These are phyloP conservation scores for Paradendryphiella salina DNA, from an alignment of 2,329 filamentous ascomycete species.

Conservation along the genomic window DNA sequence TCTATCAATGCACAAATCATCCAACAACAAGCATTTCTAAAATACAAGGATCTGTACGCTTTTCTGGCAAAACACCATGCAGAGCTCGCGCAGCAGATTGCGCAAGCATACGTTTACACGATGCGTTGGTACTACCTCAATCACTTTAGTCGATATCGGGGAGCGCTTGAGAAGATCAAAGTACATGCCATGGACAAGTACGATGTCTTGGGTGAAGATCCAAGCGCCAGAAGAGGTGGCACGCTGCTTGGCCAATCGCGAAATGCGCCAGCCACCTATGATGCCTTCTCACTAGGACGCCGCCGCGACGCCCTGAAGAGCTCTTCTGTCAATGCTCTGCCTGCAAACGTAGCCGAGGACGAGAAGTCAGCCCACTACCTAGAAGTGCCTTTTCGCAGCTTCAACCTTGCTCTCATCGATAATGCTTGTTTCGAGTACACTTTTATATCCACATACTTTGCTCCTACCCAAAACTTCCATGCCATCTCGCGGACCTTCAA, in stretches of 20 bases:
- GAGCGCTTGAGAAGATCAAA: conserved; percentile 80
- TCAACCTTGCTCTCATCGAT: conserved; percentile 90
- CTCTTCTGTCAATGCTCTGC: conserved; percentile 72
- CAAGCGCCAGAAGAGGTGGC: conserved; percentile 65
- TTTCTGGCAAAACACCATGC: conserved; percentile 84
- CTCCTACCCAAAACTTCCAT: conserved; percentile 72
- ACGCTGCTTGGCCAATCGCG: conserved; percentile 36
- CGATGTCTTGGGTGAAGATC: conserved; percentile 80
- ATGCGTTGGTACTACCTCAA: conserved; percentile 98
- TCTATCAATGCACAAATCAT: conserved; percentile 98
- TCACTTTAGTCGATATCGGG: conserved; percentile 86
- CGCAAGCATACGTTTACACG: conserved; percentile 92
- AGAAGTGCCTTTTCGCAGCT: conserved; percentile 88
- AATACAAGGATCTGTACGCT: conserved; percentile 82
- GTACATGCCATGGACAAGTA: conserved; percentile 80
- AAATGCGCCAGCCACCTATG: conserved; percentile 65
- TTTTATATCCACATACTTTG: conserved; percentile 89
- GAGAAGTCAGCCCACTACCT: conserved; percentile 83
- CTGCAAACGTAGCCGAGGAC: conserved; percentile 89
- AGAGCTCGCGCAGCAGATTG: conserved; percentile 84
- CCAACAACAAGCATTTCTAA: conserved; percentile 87
- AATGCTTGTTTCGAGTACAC: conserved; percentile 95
- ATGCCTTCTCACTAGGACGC: conserved; percentile 86
- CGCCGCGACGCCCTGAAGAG: conserved; percentile 80
- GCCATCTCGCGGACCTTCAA: conserved; percentile 80